Percentiles rank a stretch among this genome's conserved stretches.
Evolutionary conservation across 208 protist species (phyloP).

Genomic region (Acanthamoeba lenticulata): DNA sequence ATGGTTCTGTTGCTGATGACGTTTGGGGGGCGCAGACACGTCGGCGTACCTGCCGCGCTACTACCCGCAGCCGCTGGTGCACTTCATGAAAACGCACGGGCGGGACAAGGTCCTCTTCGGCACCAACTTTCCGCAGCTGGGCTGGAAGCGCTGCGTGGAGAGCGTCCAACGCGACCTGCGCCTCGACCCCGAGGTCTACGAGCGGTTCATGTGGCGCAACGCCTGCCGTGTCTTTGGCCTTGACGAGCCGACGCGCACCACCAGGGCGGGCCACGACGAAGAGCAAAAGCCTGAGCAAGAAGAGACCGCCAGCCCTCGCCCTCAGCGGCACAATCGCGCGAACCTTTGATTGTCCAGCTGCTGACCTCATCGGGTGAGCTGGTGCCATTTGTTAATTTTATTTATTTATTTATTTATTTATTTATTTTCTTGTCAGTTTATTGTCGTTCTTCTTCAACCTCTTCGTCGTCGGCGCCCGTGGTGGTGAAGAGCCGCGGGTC

Average conservation of each 20-base stretch:
- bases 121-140: slow-evolving; percentile 63
- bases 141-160: slow-evolving; percentile 43
- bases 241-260: neutral
- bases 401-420: too few relatives aligned
- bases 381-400: too few relatives aligned
- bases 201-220: slow-evolving; percentile 66
- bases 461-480: neutral
- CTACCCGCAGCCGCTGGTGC: slow-evolving; percentile 47
- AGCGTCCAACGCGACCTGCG: slow-evolving; percentile 40
- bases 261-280: neutral
- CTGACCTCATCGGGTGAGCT: too few relatives aligned
- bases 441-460: neutral
- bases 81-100: slow-evolving; percentile 58
- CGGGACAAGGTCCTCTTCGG: slow-evolving; percentile 61
- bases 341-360: neutral
- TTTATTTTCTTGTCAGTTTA: too few relatives aligned
- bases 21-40: neutral
- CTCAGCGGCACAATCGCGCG: neutral
- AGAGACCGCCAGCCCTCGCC: neutral
- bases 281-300: too few relatives aligned
- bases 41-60: slow-evolving; percentile 63
- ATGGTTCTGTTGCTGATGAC: neutral
- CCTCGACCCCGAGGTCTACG: neutral
- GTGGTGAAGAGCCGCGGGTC: neutral
- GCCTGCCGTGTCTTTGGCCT: slow-evolving; percentile 40